Percentiles rank a stretch among this genome's conserved stretches.
Evolutionary conservation across 2,329 filamentous ascomycete species (phyloP).

Genomic region (Aspergillus sp.): DNA sequence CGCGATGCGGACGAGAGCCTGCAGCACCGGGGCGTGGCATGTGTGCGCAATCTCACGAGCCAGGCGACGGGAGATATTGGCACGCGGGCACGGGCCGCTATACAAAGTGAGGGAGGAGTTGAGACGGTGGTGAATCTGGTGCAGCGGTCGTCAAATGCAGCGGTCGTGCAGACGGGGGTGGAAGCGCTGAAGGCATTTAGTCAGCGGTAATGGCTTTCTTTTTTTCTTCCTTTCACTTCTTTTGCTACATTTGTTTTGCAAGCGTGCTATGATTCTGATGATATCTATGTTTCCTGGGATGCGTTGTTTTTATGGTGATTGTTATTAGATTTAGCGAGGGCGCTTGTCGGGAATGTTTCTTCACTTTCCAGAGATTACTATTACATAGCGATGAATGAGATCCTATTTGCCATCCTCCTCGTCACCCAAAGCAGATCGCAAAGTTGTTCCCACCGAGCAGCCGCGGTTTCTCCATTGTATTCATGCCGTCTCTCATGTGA

Average conservation of each 20-base stretch:
- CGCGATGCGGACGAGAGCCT: slow-evolving; percentile 52
- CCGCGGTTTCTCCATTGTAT: too few species aligned
- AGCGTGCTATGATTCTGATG: not conserved
- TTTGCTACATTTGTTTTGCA: too few species aligned
- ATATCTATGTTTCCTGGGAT: not conserved
- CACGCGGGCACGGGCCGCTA: slow-evolving; percentile 49
- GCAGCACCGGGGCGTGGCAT: slow-evolving; percentile 62
- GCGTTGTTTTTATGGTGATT: not conserved
- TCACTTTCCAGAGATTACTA: too few species aligned
- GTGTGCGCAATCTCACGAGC: slow-evolving; percentile 62
- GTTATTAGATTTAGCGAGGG: not conserved
- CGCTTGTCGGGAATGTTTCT: too few species aligned
- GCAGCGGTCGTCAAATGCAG: slow-evolving; percentile 58
- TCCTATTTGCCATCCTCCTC: too few species aligned
- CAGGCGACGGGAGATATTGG: slow-evolving; percentile 57
- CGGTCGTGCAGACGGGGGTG: slow-evolving; percentile 63
- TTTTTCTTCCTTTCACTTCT: too few species aligned
- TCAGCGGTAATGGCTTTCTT: not conserved
- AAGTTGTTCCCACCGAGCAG: too few species aligned
- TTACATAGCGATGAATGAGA: too few species aligned
- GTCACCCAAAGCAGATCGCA: too few species aligned
- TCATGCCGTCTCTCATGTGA: too few species aligned
- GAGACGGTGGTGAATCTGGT: slow-evolving; percentile 62
- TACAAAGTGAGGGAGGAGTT: slow-evolving; percentile 56
- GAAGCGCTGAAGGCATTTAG: slow-evolving; percentile 58